Evolutionary conservation across 495 filamentous ascomycete species (phyloP), one percentile per base, ranked within the genome.

Genomic region (Geoglossum glabrum): DNA sequence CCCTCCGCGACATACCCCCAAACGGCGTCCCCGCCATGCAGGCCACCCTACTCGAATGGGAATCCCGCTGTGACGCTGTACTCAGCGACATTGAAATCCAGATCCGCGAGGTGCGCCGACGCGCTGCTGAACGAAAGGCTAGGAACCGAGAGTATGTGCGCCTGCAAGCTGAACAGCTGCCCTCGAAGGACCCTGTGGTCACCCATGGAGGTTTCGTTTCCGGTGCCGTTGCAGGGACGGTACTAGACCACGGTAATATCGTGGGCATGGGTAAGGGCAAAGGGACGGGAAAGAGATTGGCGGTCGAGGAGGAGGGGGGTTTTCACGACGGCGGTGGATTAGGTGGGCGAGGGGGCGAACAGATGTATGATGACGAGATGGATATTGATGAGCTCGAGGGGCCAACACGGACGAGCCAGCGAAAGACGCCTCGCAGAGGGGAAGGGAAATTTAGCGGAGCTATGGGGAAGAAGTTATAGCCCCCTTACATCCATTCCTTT

Each of bases 1-100:
- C 89, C 1, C 80, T 96, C 1, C 87, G 92, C 27, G 92, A 98
- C 63, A 79, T 93, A 2, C 77, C 76, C 13, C 87, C 87, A 0
- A 73, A 76, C 59, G 76, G 79, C 50, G 73, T 94, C 23, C 74
- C 79, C 0, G 65, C 68, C 0, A 82, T 95, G 72, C 74, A 90
- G 5, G 65, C 70, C 4, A 74, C 79, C 10, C 72, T 98, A 8
- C 71, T 76, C 13, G 77, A 80, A 34, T 98, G 88, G 89, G 79
- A 83, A 56, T 67, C 68, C 21, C 81, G 88, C 17, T 96, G 89
- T 72, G 76, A 77, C 4, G 66, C 70, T 45, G 86, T 87, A n/a
- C 80, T 95, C 19, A 70, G 66, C 0, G 84, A 85, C 31, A 77
- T 98, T 15, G 87, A 94, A 51, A 70, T 68, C 10, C 80, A 90